Evolutionary conservation across 768 basidiomycete species (phyloP), one percentile per base, ranked within the genome.

Genomic region (Thelephora aurantiotincta): DNA sequence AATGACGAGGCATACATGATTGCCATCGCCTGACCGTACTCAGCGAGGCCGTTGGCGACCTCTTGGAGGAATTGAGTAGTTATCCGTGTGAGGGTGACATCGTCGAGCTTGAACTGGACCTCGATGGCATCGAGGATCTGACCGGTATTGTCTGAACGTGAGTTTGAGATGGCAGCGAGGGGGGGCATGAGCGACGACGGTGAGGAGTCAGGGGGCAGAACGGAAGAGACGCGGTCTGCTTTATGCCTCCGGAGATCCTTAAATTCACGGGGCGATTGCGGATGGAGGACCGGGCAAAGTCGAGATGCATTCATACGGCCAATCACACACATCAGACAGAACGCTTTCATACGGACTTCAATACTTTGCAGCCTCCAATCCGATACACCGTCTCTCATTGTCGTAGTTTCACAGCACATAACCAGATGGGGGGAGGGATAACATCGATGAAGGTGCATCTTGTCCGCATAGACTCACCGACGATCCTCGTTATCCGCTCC

Each of bases 1-100:
- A 35, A 20, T 36, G 41, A 14, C 30, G 35, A 18, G 7, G 59
- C 77, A 48, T 54, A 86, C 80, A 97, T 91, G 88, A 97, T 96
- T 5, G 92, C 90, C 80, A 94, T 85, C 35, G 83, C 69, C 41
- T 82, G 75, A 33, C 76, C 77, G 67, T 91, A 91, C 54, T 66
- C 66, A 2, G 68, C 63, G 14, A 99, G 66, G 12, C 96, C 96
- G 6, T 75, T 58, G 33, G 72, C 69, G 58, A 91, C 80, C 59
- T 97, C 93, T 47, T 74, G 68, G 33, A 92, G 70, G 63, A 98
- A 97, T 23, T 81, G 75, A 34, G 73, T 66, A 9, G 88, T 80
- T 62, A 97, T 83, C 45, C 72, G 65, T 43, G 75, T 60, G 48
- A 98, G 78, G 45, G 64, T 60, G 33, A 79, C 71, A 20, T 75